phyloP scores from a whole-genome alignment of 768 basidiomycete genomes.

The Suillus placidus region DNA sequence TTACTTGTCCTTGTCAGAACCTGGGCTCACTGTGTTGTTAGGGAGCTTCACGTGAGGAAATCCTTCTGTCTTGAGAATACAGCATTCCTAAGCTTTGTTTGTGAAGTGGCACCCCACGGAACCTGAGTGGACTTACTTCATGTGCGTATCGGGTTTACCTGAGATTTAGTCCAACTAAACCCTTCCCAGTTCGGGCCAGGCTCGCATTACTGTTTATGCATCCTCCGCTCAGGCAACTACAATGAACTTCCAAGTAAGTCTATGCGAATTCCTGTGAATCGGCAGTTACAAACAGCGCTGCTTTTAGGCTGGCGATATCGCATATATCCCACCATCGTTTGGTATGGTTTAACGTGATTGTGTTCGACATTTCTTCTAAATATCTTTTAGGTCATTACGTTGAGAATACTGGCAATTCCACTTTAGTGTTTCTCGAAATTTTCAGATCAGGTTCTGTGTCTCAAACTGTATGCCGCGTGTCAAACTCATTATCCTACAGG shows the following conservation, averaged over 20 bases:
- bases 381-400: constrained; percentile 58
- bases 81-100: background rate
- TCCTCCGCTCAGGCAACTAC: constrained; percentile 43
- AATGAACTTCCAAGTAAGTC: constrained; percentile 46
- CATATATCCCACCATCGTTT: constrained; percentile 29
- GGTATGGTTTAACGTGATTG: constrained; percentile 15
- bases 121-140: constrained; percentile 49
- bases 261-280: background rate
- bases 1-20: background rate
- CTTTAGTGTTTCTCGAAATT: constrained; percentile 63
- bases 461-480: background rate
- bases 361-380: background rate
- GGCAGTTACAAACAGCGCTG: constrained; percentile 1
- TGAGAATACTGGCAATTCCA: constrained; percentile 64
- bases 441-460: constrained; percentile 51
- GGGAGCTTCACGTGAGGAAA: constrained; percentile 49
- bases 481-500: constrained; percentile 30
- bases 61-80: background rate
- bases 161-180: background rate
- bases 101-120: constrained; percentile 54
- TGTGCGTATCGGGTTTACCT: constrained; percentile 28
- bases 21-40: constrained; percentile 12
- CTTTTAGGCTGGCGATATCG: constrained; percentile 34
- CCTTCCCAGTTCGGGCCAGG: constrained; percentile 38
- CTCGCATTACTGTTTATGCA: constrained; percentile 47